These are phyloP conservation scores for Scheffersomyces quercinus DNA, from an alignment of 1,139 yeast species.

Conservation along the genomic window DNA sequence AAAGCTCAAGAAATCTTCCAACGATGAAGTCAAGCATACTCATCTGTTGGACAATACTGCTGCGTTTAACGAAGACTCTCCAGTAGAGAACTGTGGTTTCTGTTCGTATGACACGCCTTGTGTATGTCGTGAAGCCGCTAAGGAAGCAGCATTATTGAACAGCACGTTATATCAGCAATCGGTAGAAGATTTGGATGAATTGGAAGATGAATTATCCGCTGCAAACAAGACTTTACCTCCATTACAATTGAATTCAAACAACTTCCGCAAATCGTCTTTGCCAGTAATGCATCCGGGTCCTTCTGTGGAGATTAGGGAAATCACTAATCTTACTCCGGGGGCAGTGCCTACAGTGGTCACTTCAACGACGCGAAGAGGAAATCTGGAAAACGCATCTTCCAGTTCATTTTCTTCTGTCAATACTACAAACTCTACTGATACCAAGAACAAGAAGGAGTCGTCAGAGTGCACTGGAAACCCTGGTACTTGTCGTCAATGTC, in stretches of 20 bases:
- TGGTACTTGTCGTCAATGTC: constrained; percentile 85
- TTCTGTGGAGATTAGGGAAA: constrained; percentile 51
- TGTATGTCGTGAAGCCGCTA: constrained; percentile 83
- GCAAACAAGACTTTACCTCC: constrained; percentile 37
- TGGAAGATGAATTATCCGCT: constrained; percentile 19
- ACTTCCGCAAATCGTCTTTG: constrained; percentile 35
- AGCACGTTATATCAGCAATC: constrained; percentile 24
- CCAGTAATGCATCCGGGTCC: constrained; percentile 72
- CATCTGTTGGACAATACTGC: constrained; percentile 5
- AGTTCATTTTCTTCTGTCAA: constrained; percentile 2
- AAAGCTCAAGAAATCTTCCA: constrained; percentile 13
- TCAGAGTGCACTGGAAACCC: constrained; percentile 75
- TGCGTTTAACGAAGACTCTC: constrained; percentile 45
- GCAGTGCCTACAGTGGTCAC: constrained; percentile 41
- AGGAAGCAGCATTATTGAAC: constrained; percentile 49
- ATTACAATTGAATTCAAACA: constrained; percentile 26
- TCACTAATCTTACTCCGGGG: constrained; percentile 44
- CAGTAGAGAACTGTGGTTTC: constrained; percentile 85
- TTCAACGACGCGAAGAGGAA: constrained; percentile 21
- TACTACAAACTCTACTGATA: constrained; percentile 1
- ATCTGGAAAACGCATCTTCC: constrained; percentile 6
- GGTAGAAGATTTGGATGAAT: constrained; percentile 11
- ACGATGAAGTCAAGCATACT: neutral
- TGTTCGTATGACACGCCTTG: constrained; percentile 93
- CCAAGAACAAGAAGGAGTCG: constrained; percentile 4